Percentiles rank a stretch among this genome's conserved stretches.
These are phyloP conservation scores for Telfairia occidentalis DNA, from an alignment of 331 rosid genomes.

Conservation along the genomic window DNA sequence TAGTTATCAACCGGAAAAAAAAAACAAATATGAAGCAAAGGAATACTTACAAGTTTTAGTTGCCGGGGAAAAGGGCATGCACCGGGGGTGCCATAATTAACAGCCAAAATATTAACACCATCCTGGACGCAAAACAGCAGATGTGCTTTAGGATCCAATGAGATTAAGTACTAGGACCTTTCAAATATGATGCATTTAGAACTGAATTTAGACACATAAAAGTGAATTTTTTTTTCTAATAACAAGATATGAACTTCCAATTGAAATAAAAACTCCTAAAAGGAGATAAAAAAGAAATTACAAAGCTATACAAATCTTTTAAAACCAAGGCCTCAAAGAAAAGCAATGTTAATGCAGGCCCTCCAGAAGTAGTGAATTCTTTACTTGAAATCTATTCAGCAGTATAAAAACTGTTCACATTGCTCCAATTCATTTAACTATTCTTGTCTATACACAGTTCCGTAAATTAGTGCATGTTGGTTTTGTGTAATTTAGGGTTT, in stretches of 20 bases:
- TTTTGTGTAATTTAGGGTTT: no score
- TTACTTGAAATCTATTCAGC: background rate
- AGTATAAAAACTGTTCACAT: background rate
- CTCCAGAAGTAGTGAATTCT: no score
- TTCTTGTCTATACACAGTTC: background rate
- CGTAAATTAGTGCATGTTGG: background rate
- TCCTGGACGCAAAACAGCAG: slow-evolving; percentile 42
- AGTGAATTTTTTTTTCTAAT: no score
- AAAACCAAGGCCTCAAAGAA: no score
- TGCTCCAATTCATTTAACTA: background rate
- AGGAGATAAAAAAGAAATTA: no score
- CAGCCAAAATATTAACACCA: slow-evolving; percentile 72
- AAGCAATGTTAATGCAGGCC: no score
- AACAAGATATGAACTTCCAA: no score
- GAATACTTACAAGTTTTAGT: slow-evolving; percentile 51
- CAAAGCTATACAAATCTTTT: no score
- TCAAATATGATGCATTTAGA: background rate
- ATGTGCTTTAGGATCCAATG: background rate
- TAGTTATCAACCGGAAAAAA: background rate
- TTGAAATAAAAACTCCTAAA: no score
- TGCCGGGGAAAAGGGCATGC: slow-evolving; percentile 81
- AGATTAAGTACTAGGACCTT: background rate
- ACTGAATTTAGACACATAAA: background rate
- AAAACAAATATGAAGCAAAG: background rate
- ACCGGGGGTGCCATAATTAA: slow-evolving; percentile 78